Evolutionary conservation across 2,329 filamentous ascomycete genomes (phyloP).

Genomic region (Venturia nashicola): DNA sequence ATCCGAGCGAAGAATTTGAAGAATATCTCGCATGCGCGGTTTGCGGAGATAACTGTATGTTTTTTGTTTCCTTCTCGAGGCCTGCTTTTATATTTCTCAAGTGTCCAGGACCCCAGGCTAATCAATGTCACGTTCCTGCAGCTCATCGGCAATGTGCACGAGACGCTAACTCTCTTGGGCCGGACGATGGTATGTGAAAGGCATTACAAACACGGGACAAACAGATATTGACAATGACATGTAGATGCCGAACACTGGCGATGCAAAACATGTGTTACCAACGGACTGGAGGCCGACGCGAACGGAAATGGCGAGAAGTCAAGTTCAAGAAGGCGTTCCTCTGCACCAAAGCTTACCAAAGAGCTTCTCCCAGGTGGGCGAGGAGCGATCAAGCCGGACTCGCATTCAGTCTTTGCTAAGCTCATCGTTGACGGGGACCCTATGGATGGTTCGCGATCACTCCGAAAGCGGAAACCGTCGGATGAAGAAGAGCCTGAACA

Average conservation of each 20-base stretch:
- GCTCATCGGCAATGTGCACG: conserved; percentile 86
- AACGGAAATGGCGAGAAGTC: conserved; percentile 27
- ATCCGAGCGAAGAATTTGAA: conserved; percentile 71
- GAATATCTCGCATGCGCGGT: conserved; percentile 62
- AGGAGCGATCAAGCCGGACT: conserved; percentile 52
- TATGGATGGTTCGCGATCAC: conserved; percentile 61
- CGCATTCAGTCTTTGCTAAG: conserved; percentile 67
- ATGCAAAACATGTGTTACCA: conserved; percentile 45
- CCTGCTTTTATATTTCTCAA: conserved; percentile 8
- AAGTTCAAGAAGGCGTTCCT: conserved; percentile 42
- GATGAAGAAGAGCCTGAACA: conserved; percentile 43
- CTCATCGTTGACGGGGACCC: conserved; percentile 60
- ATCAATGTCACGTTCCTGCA: conserved; percentile 36
- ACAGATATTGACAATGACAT: conserved; percentile 14
- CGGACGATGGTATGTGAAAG: conserved; percentile 48
- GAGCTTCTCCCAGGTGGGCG: conserved; percentile 60
- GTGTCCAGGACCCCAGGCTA: conserved; percentile 26
- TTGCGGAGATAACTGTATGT: conserved; percentile 76
- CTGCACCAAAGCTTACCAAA: conserved; percentile 51
- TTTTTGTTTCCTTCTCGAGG: conserved; percentile 6
- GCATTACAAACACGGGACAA: conserved; percentile 10
- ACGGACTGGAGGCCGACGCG: conserved; percentile 33
- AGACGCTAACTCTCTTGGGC: conserved; percentile 50
- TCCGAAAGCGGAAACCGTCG: conserved; percentile 77
- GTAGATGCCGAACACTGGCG: conserved; percentile 49